Evolutionary conservation across 2,329 filamentous ascomycete genomes (phyloP).

Genomic region (Epichloe aotearoae): DNA sequence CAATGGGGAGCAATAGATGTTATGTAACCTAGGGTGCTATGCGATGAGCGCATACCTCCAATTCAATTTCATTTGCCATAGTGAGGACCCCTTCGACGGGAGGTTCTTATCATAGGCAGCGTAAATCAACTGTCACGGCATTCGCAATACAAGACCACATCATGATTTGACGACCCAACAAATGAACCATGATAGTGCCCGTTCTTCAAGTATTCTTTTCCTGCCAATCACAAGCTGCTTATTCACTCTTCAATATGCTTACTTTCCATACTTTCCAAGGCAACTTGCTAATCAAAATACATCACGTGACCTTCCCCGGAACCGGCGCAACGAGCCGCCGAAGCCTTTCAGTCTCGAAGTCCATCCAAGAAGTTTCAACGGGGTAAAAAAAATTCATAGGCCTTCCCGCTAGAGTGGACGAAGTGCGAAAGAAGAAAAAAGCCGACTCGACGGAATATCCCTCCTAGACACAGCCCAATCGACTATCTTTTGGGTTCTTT

Average conservation of each 20-base stretch:
- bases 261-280: neutral
- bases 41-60: conserved; percentile 3
- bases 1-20: conserved; percentile 23
- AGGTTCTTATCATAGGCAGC: neutral
- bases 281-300: neutral
- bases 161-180: no score
- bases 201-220: neutral
- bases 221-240: neutral
- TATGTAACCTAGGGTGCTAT: conserved; percentile 9
- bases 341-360: conserved; percentile 10
- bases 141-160: no score
- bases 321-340: conserved; percentile 20
- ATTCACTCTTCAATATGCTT: neutral
- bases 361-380: conserved; percentile 18
- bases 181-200: neutral
- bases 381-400: conserved; percentile 20
- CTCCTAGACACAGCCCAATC: conserved; percentile 10
- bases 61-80: conserved; percentile 12
- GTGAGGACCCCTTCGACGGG: neutral
- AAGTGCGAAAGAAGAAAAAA: neutral
- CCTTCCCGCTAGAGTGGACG: conserved; percentile 9
- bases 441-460: neutral
- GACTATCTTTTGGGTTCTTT: neutral
- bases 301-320: conserved; percentile 13
- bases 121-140: neutral